A percentile compares a stretch with the other conserved stretches of the same genome.
Evolutionary conservation across 805 yeast species (phyloP).

Genomic region (Lipomyces orientalis): DNA sequence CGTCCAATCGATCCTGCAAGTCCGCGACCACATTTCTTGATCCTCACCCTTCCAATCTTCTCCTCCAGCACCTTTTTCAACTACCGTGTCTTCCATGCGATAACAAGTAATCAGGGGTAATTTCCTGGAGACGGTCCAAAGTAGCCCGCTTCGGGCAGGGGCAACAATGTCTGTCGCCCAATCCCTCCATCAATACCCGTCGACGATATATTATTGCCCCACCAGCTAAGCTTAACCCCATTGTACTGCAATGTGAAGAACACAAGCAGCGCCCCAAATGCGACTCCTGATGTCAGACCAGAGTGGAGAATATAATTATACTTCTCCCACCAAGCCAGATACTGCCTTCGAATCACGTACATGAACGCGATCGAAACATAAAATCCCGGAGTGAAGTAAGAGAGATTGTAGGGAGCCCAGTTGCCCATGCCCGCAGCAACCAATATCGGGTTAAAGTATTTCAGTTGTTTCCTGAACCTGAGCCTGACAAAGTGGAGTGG

Average conservation of each 20-base stretch:
- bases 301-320: constrained; percentile 70
- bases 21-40: too few relatives aligned
- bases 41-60: too few relatives aligned
- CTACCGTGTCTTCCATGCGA: too few relatives aligned
- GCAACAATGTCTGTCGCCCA: constrained; percentile 10
- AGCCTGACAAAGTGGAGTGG: constrained; percentile 20
- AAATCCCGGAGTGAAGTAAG: constrained; percentile 20
- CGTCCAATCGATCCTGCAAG: too few relatives aligned
- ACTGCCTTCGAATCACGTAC: constrained; percentile 59
- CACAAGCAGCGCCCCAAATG: constrained; percentile 62
- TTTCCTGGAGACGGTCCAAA: constrained; percentile 12
- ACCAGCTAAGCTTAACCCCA: constrained; percentile 52
- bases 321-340: constrained; percentile 74
- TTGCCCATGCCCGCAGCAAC: constrained; percentile 6
- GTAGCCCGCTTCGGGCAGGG: constrained; percentile 22
- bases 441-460: constrained; percentile 8
- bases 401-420: constrained; percentile 26
- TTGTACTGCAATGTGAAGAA: constrained; percentile 53
- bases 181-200: constrained; percentile 26
- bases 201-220: constrained; percentile 56
- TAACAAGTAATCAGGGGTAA: not conserved
- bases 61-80: too few relatives aligned
- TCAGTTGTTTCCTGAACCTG: constrained; percentile 1
- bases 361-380: constrained; percentile 58
- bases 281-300: constrained; percentile 70